Evolutionary conservation across 2,329 filamentous ascomycete genomes (phyloP).

Genomic region (Zarea fungicola): DNA sequence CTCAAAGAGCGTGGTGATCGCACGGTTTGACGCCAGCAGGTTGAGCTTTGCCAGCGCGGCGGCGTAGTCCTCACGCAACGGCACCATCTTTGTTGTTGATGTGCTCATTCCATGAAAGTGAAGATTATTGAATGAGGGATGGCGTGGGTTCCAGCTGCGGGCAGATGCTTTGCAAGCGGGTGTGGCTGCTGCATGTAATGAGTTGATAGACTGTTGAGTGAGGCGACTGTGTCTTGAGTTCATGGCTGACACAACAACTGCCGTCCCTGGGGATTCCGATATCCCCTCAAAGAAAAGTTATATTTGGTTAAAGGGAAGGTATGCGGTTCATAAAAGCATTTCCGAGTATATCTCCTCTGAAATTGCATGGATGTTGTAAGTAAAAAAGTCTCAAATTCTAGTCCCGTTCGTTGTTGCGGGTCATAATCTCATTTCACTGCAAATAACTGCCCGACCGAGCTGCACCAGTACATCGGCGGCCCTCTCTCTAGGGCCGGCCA

Average conservation of each 20-base stretch:
- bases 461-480: too few species aligned
- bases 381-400: too few species aligned
- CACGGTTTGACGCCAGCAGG: conserved; percentile 73
- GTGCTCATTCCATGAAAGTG: background rate
- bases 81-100: conserved; percentile 14
- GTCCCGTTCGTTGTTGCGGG: too few species aligned
- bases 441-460: too few species aligned
- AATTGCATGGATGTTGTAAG: too few species aligned
- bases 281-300: too few species aligned
- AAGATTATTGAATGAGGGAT: background rate
- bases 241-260: background rate
- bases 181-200: background rate
- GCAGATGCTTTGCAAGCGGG: background rate
- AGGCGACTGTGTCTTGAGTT: background rate
- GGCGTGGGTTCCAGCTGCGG: background rate
- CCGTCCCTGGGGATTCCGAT: too few species aligned
- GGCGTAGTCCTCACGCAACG: conserved; percentile 51
- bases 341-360: too few species aligned
- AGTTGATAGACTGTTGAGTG: background rate
- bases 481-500: too few species aligned
- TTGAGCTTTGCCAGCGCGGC: conserved; percentile 71
- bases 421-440: too few species aligned
- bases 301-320: too few species aligned
- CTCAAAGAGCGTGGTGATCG: conserved; percentile 50
- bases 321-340: too few species aligned